These are phyloP conservation scores for Cajanus cajan DNA, from an alignment of 306 rosid genomes.

Conservation along the genomic window DNA sequence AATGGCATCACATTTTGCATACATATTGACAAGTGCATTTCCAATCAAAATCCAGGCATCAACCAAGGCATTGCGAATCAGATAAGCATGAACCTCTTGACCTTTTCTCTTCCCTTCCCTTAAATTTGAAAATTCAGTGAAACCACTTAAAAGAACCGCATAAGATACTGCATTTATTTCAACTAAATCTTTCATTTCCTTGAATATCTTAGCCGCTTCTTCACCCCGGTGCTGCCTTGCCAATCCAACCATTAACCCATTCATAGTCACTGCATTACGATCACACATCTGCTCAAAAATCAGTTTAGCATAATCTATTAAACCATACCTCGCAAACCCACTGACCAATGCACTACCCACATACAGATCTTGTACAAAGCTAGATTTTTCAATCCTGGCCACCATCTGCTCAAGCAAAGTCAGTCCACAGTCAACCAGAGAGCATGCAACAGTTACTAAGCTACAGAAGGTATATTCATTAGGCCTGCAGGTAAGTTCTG, in stretches of 20 bases:
- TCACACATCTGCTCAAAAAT: conserved; percentile 65
- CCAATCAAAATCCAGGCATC: conserved; percentile 51
- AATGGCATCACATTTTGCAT: conserved; percentile 68
- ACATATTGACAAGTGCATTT: conserved; percentile 82
- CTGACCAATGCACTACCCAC: conserved; percentile 90
- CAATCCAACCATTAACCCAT: conserved; percentile 89
- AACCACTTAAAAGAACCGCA: conserved; percentile 70
- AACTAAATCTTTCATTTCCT: conserved; percentile 58
- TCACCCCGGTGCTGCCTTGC: conserved; percentile 75
- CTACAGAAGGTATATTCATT: conserved; percentile 83
- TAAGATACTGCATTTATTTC: conserved; percentile 61
- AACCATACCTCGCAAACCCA: conserved; percentile 72
- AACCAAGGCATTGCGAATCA: conserved; percentile 45
- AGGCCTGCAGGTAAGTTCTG: conserved; percentile 45
- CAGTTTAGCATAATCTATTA: conserved; percentile 49
- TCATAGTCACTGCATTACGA: conserved; percentile 77
- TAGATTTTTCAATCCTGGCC: conserved; percentile 57
- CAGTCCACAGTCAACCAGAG: conserved; percentile 46
- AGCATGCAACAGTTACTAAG: conserved; percentile 62
- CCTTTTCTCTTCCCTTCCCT: conserved; percentile 73
- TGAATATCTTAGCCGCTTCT: conserved; percentile 72
- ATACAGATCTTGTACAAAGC: conserved; percentile 60
- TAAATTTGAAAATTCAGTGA: conserved; percentile 56
- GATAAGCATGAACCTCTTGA: conserved; percentile 69
- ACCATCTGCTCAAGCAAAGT: conserved; percentile 69